Conservation (phyloP, 2,329 filamentous ascomycete species). For the Colletotrichum gigasporum region DNA sequence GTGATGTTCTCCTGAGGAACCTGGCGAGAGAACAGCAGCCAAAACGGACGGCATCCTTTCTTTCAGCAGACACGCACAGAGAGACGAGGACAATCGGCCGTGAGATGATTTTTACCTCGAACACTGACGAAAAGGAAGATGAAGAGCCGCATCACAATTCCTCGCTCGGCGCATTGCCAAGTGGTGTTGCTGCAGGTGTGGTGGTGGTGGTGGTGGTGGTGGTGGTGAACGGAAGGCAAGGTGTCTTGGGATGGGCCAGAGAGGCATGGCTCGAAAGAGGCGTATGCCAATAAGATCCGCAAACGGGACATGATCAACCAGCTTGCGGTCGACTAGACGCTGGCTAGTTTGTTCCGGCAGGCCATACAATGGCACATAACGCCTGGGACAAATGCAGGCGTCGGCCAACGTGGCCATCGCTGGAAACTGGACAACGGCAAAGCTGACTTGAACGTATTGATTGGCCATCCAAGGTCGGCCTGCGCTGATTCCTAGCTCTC, state of each 20-base stretch:
- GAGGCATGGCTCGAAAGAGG: background rate
- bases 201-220: background rate
- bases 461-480: too few species aligned
- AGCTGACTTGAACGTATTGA: background rate
- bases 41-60: too few species aligned
- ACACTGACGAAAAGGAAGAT: too few species aligned
- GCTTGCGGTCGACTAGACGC: background rate
- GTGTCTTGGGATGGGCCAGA: too few species aligned
- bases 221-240: too few species aligned
- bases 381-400: background rate
- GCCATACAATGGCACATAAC: too few species aligned
- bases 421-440: background rate
- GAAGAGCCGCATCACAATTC: background rate
- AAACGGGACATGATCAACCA: background rate
- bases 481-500: too few species aligned
- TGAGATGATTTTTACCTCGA: too few species aligned
- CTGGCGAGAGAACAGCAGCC: too few species aligned
- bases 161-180: background rate
- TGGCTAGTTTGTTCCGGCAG: too few species aligned
- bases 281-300: background rate
- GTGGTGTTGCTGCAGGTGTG: background rate
- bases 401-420: background rate
- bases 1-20: background rate
- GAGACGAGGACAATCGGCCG: too few species aligned
- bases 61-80: too few species aligned